phyloP scores from a whole-genome alignment of 169 alveolate species.

The Cryptosporidium baileyi region DNA sequence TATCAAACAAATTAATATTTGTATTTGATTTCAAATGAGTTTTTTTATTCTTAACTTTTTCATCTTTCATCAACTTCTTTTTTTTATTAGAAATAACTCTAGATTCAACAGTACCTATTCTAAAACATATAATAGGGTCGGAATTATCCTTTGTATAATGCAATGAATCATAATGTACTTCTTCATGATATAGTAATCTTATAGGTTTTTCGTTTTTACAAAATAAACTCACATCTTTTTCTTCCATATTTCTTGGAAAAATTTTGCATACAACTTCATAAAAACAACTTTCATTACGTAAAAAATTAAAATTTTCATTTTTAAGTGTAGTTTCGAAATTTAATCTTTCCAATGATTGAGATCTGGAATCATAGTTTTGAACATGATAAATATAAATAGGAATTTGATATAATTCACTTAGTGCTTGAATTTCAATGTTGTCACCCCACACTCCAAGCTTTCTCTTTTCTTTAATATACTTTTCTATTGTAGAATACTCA shows the following conservation, averaged over 20 bases:
- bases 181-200: conserved; percentile 23
- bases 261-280: conserved; percentile 22
- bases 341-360: no score
- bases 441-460: conserved; percentile 83
- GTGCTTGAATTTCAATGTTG: conserved; percentile 80
- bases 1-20: no score
- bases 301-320: neutral
- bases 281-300: neutral
- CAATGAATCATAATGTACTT: conserved; percentile 63
- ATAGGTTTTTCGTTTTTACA: conserved; percentile 3
- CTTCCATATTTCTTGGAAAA: neutral
- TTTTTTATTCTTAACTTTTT: no score
- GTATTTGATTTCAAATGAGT: no score
- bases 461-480: conserved; percentile 74
- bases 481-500: conserved; percentile 81
- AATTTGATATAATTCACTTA: conserved; percentile 64
- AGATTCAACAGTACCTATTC: neutral
- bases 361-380: no score
- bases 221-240: neutral
- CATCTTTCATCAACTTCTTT: no score
- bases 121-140: neutral
- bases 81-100: no score
- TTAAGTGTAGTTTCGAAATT: no score
- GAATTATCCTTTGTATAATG: conserved; percentile 4
- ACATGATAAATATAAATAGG: conserved; percentile 23